Conservation (phyloP, 1,139 yeast species). For the Zygotorulaspora mrakii region DNA sequence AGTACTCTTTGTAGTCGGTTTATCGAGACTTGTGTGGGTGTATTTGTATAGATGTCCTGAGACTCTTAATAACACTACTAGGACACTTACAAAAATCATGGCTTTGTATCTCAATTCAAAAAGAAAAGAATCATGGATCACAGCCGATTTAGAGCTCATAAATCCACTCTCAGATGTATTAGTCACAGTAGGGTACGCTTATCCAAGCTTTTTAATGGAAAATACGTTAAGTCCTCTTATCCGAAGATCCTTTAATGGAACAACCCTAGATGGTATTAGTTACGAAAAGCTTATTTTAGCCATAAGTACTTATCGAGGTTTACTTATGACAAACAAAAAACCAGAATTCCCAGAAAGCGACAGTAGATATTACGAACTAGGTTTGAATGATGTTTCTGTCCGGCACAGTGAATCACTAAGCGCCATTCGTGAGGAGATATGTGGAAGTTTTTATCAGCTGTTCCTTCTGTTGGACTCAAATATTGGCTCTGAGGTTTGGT, state of each 20-base stretch:
- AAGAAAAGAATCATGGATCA: conserved; percentile 70
- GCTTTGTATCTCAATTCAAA: conserved; percentile 51
- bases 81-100: conserved; percentile 57
- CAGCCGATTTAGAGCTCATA: conserved; percentile 57
- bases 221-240: conserved; percentile 62
- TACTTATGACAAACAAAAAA: conserved; percentile 60
- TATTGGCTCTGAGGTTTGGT: conserved; percentile 48
- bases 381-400: conserved; percentile 33
- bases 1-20: conserved; percentile 57
- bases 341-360: conserved; percentile 78
- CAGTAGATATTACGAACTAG: conserved; percentile 38
- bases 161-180: conserved; percentile 67
- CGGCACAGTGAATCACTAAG: conserved; percentile 40
- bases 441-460: conserved; percentile 56
- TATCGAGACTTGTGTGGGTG: conserved; percentile 82
- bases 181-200: conserved; percentile 73
- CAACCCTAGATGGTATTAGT: conserved; percentile 54
- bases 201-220: conserved; percentile 75
- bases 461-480: conserved; percentile 57
- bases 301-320: conserved; percentile 64
- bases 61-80: conserved; percentile 79
- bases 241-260: conserved; percentile 53
- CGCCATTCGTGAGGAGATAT: conserved; percentile 69
- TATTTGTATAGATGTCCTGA: conserved; percentile 83
- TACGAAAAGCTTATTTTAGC: conserved; percentile 72